Base-by-base conservation (phyloP, 495 filamentous ascomycete species). In the Aspergillus olivimuriae region DNA sequence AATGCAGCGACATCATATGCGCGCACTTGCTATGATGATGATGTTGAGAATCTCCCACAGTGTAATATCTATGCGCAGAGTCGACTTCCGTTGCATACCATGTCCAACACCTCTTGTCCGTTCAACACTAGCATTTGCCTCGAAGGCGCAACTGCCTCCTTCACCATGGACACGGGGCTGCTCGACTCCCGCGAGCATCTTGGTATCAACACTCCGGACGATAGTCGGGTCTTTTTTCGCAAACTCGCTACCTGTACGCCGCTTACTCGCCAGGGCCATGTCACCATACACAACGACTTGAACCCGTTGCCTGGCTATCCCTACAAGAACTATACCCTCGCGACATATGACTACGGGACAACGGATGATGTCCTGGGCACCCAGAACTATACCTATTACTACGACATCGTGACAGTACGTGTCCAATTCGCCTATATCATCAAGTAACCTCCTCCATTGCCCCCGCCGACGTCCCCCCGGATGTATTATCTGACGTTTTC, bases 141-240 rank as follows among this genome's bases (percentile, higher is more conserved):
- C 8, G 1, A 33, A 33, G 35, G 17, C 16, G 37, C 32, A 18
- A 28, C 31, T 4, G 23, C 43, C 2, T 46, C 46, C 4, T 28
- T 53, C 14, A 16, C 34, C 12, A 28, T 53, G 22, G 46, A 53
- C 33, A 53, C 50, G 4, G 50, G 46, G 4, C 20, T 45, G 1
- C 17, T 53, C 17, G 50, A 53, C 31, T 35, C 40, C 2, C 39
- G 44, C 16, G 8, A 40, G 8, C 38, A 48, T 19, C 41, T 53
- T 26, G 50, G 50, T 2, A 47, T 53, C 30, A 53, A 53, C 33
- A 44, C 46, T 2, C 34, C 35, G 4, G 18, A 21, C 2, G 5
- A 46, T 1, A 17, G 42, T 18, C 34, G 50, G n/a, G 32, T 49
- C 34, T 43, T 39, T 14, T 49, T 31, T 18, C 39, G 45, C 15